These are phyloP conservation scores for Metschnikowia drakensbergensis DNA, from an alignment of 805 yeast species.

Conservation along the genomic window DNA sequence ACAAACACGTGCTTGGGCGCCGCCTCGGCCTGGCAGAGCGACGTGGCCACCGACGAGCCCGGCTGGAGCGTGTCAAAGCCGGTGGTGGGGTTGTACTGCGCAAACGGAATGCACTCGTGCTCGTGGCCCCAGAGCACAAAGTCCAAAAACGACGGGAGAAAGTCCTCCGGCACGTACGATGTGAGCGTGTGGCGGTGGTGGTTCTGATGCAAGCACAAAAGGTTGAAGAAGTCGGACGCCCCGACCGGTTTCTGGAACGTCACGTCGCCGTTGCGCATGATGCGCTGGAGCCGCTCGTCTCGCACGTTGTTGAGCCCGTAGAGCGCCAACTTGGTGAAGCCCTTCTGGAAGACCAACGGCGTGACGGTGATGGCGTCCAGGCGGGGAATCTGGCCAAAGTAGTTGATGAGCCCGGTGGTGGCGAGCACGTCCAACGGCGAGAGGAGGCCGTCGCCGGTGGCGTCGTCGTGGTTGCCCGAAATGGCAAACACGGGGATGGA, in stretches of 20 bases:
- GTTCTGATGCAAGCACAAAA: constrained; percentile 89
- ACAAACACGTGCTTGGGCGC: constrained; percentile 71
- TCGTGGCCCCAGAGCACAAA: constrained; percentile 97
- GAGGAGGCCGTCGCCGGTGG: constrained; percentile 78
- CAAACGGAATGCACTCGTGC: constrained; percentile 83
- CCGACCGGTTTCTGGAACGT: constrained; percentile 69
- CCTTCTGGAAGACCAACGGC: constrained; percentile 82
- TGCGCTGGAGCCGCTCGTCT: constrained; percentile 80
- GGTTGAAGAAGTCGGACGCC: constrained; percentile 71
- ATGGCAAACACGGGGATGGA: constrained; percentile 89
- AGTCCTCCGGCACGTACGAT: constrained; percentile 78
- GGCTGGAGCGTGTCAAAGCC: constrained; percentile 84
- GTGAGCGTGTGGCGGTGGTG: constrained; percentile 78
- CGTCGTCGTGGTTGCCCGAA: constrained; percentile 95
- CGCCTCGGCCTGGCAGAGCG: constrained; percentile 81
- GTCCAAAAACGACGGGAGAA: constrained; percentile 77
- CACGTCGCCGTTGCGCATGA: constrained; percentile 77
- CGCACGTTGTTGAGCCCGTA: constrained; percentile 87
- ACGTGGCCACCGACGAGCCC: constrained; percentile 92
- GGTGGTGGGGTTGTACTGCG: constrained; percentile 53
- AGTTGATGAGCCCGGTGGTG: constrained; percentile 80
- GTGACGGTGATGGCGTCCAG: constrained; percentile 68
- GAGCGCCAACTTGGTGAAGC: constrained; percentile 73
- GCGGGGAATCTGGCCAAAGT: constrained; percentile 78
- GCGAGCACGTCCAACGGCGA: constrained; percentile 84